Conservation (phyloP, 169 alveolate genomes). For the Cyclospora cayetanensis region DNA sequence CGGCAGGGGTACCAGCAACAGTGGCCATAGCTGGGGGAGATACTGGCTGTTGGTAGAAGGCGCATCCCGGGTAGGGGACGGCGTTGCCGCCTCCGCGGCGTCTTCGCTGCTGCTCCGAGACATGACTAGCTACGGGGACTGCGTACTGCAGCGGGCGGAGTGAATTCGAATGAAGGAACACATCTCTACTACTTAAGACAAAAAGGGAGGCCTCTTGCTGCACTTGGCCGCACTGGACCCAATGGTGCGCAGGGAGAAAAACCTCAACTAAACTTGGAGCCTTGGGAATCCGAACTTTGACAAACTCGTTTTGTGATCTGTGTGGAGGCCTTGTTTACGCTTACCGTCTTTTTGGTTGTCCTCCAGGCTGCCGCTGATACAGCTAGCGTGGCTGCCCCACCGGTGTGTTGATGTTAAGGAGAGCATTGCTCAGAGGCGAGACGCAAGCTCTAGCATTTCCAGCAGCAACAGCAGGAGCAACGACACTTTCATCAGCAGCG, state of each 20-base stretch:
- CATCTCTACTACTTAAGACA: neutral
- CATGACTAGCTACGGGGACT: neutral
- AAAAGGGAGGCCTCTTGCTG: neutral
- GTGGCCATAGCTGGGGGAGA: neutral
- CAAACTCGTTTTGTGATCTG: neutral
- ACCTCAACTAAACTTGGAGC: neutral
- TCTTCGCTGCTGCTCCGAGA: conserved; percentile 14
- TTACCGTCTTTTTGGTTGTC: neutral
- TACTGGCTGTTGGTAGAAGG: conserved; percentile 33
- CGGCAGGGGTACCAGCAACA: neutral
- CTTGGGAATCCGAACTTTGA: too few species aligned
- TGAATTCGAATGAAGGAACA: neutral
- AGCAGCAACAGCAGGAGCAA: neutral
- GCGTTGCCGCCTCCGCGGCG: neutral
- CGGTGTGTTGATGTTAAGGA: conserved; percentile 29
- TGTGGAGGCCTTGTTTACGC: neutral
- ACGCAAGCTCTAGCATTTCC: neutral
- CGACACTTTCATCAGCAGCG: neutral
- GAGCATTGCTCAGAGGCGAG: neutral
- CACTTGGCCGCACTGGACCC: neutral
- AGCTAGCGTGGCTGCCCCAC: conserved; percentile 36
- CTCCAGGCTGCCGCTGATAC: neutral
- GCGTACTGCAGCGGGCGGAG: conserved; percentile 7
- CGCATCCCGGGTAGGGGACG: conserved; percentile 37
- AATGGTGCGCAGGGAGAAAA: neutral